Conservation (phyloP, 2,329 filamentous ascomycete species). For the Chaetomium globosum region DNA sequence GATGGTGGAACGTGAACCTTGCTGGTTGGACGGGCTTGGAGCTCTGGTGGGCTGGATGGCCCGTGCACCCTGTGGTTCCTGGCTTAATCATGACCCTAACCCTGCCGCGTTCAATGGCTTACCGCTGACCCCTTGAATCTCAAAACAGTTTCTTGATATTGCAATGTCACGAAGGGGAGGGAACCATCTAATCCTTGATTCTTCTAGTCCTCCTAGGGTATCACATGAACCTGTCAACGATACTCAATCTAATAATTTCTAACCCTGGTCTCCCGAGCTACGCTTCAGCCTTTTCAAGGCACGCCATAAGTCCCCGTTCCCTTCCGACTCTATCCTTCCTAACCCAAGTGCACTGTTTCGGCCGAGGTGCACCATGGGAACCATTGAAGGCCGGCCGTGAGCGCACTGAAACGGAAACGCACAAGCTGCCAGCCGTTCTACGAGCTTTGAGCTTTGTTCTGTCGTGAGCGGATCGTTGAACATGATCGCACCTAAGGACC, state of each 20-base stretch:
- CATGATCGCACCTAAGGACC: constrained; percentile 67
- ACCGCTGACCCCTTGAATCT: too few relatives aligned
- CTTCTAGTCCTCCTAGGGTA: background rate
- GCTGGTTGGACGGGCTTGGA: constrained; percentile 25
- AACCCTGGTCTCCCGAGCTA: background rate
- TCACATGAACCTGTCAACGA: background rate
- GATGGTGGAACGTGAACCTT: constrained; percentile 21
- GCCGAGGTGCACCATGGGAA: constrained; percentile 60
- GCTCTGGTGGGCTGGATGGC: constrained; percentile 7
- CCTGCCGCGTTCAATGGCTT: background rate
- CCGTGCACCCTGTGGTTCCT: background rate
- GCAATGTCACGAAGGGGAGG: too few relatives aligned
- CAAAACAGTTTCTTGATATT: too few relatives aligned
- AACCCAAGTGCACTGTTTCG: constrained; percentile 12
- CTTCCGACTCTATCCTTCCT: background rate
- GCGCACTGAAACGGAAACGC: constrained; percentile 82
- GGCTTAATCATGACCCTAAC: constrained; percentile 19
- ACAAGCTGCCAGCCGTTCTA: constrained; percentile 62
- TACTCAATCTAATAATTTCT: too few relatives aligned
- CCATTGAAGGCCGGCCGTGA: constrained; percentile 71
- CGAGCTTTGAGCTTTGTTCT: constrained; percentile 60
- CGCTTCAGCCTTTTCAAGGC: constrained; percentile 26
- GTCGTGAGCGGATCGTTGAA: constrained; percentile 72
- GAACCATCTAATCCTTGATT: background rate
- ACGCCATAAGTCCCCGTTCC: constrained; percentile 17